Evolutionary conservation across 177 flowering plant genomes (phyloP), one percentile per base, ranked within the genome.

Genomic region (Vitis hybrid): DNA sequence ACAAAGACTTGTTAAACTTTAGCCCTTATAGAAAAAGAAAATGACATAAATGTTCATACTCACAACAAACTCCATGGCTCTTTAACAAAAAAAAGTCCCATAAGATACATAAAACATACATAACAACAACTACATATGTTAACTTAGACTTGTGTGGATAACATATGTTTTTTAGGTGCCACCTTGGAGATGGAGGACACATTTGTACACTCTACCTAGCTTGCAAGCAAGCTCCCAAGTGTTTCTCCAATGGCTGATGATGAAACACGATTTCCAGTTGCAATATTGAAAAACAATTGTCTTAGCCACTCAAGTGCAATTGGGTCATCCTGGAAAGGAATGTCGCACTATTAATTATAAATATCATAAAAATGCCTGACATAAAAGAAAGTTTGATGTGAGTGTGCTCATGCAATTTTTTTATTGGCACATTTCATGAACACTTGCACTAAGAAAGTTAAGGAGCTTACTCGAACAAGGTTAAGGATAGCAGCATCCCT

Each of bases 271-370:
- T 62, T 2, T 5, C 16, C 55, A 7, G 31, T 62, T 6, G 13
- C 6, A 2, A 76, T 29, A 20, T 72, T 76, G 64, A 13, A 2
- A 31, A 60, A 10, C 4, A 76, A n/a, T 9, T 65, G 31, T 18
- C 55, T 26, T 31, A 76, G 69, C 51, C 1, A 60, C 1, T n/a
- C 55, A 66, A 60, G 16, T 22, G 63, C 20, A 10, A 10, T 2
- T 18, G 62, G 67, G 18, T 76, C 79, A 19, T 65, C 73, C 79
- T 76, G 69, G 1, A 51, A 57, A 5, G 11, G 58, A 59, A 31
- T 29, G 6, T 0, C n/a, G 19, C 9, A 16, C 16, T 51, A 57
- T 16, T 3, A 15, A 2, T 12, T 53, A 14, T 53, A 53, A 14
- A 53, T 2, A 0, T 53, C 7, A 1, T 53, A 53, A 14, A 15